Base-by-base conservation (phyloP, 1,139 yeast genomes). In the Kodamaea sp. region DNA sequence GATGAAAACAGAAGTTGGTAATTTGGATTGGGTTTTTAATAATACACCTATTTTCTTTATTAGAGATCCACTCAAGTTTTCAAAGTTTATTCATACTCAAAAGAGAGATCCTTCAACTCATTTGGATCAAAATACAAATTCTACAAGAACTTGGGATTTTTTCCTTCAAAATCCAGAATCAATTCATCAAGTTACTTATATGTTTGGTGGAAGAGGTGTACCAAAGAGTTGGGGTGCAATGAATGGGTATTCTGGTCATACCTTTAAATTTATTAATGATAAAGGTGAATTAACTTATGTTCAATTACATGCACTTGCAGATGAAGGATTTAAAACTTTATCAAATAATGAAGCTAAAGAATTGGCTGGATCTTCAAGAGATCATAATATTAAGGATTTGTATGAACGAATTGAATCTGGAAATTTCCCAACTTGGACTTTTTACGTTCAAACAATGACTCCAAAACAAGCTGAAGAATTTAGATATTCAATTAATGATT, bases 41-140 rank as follows among this genome's bases (percentile, higher is more conserved):
- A 78, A 78, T 55, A 78, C 82, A 9, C 83, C 83, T 5, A 64
- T 77, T 20, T 78, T 78, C 57, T 78, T 78, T 57, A 58, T 78
- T 43, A 67, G 82, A 52, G 81, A 78, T 52, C 82, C 82, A n/a
- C 57, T 68, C 41, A 77, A 77, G 61, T 77, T 77, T 61, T 75
- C 81, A 27, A 75, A 69, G 43, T 77, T 77, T 48, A 78, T 77
- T 48, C 82, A 78, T 55, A 73, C 81, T 27, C 87, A 81, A 61
- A 81, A 81, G 75, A 65, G 86, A 61, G 79, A 84, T 67, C 95
- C 95, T 29, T 78, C 84, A 63, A 84, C 94, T 33, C 84, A 85
- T 60, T 70, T 84, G 61, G 84, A 84, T 53, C 70, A 63, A 36
- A 54, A 48, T 31, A 50, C 60, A 24, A 95, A 86, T 60, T 77